Conservation (phyloP, 2,329 filamentous ascomycete species). For the Chrysosphaeria jannelii region DNA sequence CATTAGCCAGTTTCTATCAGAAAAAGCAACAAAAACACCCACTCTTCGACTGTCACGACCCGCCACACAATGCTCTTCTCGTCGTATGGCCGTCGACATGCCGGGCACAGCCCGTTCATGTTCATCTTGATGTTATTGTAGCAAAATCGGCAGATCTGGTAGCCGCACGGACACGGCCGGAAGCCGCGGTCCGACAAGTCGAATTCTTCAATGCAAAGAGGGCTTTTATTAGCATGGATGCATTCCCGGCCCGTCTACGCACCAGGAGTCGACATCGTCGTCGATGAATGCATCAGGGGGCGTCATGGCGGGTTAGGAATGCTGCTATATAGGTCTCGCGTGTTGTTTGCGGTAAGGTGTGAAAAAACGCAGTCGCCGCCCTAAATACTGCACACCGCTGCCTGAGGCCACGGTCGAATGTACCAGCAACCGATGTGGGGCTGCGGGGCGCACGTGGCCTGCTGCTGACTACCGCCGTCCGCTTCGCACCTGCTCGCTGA, state of each 20-base stretch:
- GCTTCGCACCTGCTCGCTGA: too few relatives aligned
- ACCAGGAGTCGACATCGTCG: constrained; percentile 42
- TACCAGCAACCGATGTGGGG: too few relatives aligned
- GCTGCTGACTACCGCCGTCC: too few relatives aligned
- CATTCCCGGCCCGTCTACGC: constrained; percentile 6
- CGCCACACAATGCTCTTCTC: constrained; percentile 96
- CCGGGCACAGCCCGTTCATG: constrained; percentile 91
- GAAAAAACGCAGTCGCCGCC: too few relatives aligned
- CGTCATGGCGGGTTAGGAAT: constrained; percentile 32
- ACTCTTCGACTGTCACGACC: constrained; percentile 85
- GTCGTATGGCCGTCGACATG: constrained; percentile 81
- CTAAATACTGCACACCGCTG: too few relatives aligned
- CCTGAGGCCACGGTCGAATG: too few relatives aligned
- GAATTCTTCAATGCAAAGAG: constrained; percentile 95
- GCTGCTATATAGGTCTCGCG: too few relatives aligned
- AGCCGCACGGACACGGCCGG: constrained; percentile 85
- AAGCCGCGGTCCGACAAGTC: constrained; percentile 95
- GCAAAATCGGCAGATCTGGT: constrained; percentile 99
- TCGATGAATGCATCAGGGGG: constrained; percentile 42
- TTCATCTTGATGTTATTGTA: constrained; percentile 99
- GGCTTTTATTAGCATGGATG: constrained; percentile 21
- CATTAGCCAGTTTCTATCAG: background rate
- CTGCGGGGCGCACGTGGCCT: too few relatives aligned
- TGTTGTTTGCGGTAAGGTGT: too few relatives aligned
- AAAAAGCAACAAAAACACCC: constrained; percentile 11